Evolutionary conservation across 768 basidiomycete genomes (phyloP), one percentile per base, ranked within the genome.

Genomic region (Lentinula edodes): DNA sequence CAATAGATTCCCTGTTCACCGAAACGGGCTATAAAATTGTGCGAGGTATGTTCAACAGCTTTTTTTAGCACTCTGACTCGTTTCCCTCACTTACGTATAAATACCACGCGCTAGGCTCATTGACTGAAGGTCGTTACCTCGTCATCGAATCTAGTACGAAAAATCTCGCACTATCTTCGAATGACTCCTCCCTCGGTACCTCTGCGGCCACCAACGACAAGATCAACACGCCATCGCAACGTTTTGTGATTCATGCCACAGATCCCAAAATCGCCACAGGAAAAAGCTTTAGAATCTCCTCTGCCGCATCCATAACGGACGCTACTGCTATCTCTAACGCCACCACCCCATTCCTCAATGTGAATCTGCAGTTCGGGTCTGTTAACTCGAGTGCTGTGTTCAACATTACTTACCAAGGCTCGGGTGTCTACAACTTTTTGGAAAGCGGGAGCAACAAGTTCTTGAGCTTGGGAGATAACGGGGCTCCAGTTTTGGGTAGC

Each of bases 61-160:
- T 54, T 20, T 28, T 4, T 2, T 28, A 28, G 28, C 28, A 41
- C 36, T 39, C 10, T 34, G 32, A 23, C 55, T 18, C 35, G 34
- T 42, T 5, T 7, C 6, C 23, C 32, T 15, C 12, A 16, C n/a
- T 58, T 39, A 58, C 42, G 42, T 42, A 18, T 48, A 6, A 45
- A 38, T 2, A 13, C 7, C 46, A 39, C 36, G 9, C 5, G 18
- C 46, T 48, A 53, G 60, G 60, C 15, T 53, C 53, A 38, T 43
- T 61, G 12, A 61, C 60, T 5, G 60, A 61, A 43, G 60, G 60
- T 15, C 60, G 60, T 12, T 61, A 53, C 39, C 52, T 61, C 36
- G 60, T 61, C 8, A 42, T 61, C 18, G 52, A 61, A 50, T 60
- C 58, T 23, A 51, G 58, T 34, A 35, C 16, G 2, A 50, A 50